Evolutionary conservation across 129 eudicot genomes (phyloP), one percentile per base, ranked within the genome.

Genomic region (Pittosporum tobira): DNA sequence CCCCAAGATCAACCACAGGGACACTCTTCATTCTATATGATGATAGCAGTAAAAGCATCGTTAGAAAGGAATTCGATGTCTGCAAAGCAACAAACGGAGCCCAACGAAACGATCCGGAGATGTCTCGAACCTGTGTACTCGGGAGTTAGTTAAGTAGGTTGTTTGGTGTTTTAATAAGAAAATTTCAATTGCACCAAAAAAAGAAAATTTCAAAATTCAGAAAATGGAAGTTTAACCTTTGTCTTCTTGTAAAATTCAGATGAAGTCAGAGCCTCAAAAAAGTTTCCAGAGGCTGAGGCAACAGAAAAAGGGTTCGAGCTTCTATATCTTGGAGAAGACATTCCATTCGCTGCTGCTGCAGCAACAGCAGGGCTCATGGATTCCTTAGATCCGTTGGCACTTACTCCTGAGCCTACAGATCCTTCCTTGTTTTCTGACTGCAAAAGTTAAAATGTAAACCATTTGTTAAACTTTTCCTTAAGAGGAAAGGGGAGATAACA

Each of bases 1-100:
- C 98, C 42, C 90, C 98, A 7, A 75, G 64, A 53, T 88, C 96
- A 63, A 91, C 90, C 16, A 91, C 94, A 27, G 98, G 98, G 23
- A 91, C 71, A 48, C 98, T 91, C 78, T 91, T 91, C 98, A 91
- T 86, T 73, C 95, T 83, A 74, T 91, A 86, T 57, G 81, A 78
- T 27, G 98, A 91, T 57, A 91, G 85, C 54, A 91, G 79, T 60
- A 91, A 65, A 61, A 91, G 95, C 89, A 91, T 81, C 25, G 98
- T 91, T 74, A 86, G 66, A 64, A 91, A 78, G 19, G 98, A 85
- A 75, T 91, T 91, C 12, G 95, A 70, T 60, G 84, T 81, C 81
- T 91, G 98, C 77, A 91, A 69, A 3, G 98, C 98, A 0, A 91
- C 94, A 70, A 91, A 91, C 23, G 98, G 98, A 25, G 94, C 98